A percentile compares a stretch with the other conserved stretches of the same genome.
Evolutionary conservation across 805 yeast species (phyloP).

Genomic region (Teunomyces barrocoloradensis): DNA sequence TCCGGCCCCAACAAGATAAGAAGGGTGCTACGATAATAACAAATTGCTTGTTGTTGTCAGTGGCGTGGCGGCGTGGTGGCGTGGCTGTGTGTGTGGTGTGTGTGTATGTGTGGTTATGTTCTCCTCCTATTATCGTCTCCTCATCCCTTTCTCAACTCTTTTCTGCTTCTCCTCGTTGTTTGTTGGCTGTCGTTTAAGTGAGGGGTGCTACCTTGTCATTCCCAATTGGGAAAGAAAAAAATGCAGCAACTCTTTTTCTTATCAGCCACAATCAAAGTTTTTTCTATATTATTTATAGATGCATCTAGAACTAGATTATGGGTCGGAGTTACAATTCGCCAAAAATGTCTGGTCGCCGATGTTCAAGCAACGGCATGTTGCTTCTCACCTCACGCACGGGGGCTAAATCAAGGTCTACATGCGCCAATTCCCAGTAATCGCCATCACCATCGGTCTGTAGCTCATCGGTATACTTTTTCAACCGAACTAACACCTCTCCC

Average conservation of each 20-base stretch:
- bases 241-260: background rate
- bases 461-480: conserved; percentile 27
- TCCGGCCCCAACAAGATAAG: background rate
- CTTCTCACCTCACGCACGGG: conserved; percentile 49
- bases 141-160: background rate
- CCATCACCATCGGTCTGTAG: conserved; percentile 17
- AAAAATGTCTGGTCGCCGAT: conserved; percentile 63
- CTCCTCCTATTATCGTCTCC: background rate
- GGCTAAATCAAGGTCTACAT: conserved; percentile 65
- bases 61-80: background rate
- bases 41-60: too few species aligned
- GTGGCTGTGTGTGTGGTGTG: too few species aligned
- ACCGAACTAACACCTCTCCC: conserved; percentile 71
- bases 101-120: too few species aligned
- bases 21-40: background rate
- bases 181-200: conserved; percentile 3
- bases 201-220: background rate
- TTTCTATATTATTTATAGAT: background rate
- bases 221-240: background rate
- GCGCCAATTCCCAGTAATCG: conserved; percentile 42
- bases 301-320: background rate
- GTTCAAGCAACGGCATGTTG: conserved; percentile 77
- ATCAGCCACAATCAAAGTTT: background rate
- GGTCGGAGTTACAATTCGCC: conserved; percentile 24
- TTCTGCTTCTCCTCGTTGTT: background rate